Base-by-base conservation (phyloP, 1,284 basidiomycete species). In the Puccinia coronata region DNA sequence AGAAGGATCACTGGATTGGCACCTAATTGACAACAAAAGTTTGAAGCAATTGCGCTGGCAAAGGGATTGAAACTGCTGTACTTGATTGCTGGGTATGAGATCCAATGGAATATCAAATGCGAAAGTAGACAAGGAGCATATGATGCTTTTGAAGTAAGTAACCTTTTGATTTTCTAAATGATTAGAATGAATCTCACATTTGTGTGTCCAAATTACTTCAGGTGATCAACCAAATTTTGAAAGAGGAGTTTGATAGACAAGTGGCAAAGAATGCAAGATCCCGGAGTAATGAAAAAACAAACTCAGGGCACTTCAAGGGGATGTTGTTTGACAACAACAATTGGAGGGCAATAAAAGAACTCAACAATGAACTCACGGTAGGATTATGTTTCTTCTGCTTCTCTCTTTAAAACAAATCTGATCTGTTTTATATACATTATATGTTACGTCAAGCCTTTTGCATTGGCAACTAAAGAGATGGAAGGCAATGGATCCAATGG, bases 401-500 rank as follows among this genome's bases (percentile, higher is more conserved):
- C n/a, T 25, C 25, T 57, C n/a, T 12, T 25, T 47, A 9, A 8
- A 31, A n/a, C n/a, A n/a, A n/a, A n/a, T n/a, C n/a, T n/a, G n/a
- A n/a, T n/a, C n/a, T n/a, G n/a, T n/a, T n/a, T n/a, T n/a, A n/a
- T n/a, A n/a, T n/a, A n/a, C n/a, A n/a, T n/a, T n/a, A n/a, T n/a
- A n/a, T n/a, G n/a, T n/a, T 70, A 16, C 63, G 3, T 2, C 23
- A 12, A 63, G 39, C 41, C 34, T 43, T 75, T 75, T 43, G n/a
- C 55, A 18, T 31, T 47, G 0, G 5, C 55, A 4, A 61, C 73
- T 9, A 75, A 75, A 23, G 23, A 63, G 12, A 63, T 75, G 73
- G 73, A 75, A n/a, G 73, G 57, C 28, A 39, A 61, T 39, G 55
- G 73, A 18, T 31, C 51, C 14, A 75, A 55, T n/a, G 73, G 73